phyloP scores from a whole-genome alignment of 2,329 filamentous ascomycete species.

The Ambrosiella xylebori region DNA sequence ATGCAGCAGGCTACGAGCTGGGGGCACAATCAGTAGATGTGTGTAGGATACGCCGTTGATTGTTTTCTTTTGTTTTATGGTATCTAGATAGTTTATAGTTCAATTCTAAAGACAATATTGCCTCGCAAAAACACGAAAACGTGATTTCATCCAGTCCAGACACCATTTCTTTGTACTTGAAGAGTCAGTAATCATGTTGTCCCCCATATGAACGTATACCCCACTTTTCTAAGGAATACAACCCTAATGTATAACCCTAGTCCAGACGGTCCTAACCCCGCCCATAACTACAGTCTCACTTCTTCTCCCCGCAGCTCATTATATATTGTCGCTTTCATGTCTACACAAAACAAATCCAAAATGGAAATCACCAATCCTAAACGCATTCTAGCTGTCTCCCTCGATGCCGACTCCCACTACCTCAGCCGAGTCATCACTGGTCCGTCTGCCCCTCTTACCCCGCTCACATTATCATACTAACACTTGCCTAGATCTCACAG shows the following conservation, averaged over 20 bases:
- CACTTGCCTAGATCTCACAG: slow-evolving; percentile 32
- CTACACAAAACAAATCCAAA: not conserved
- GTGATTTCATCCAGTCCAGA: too few species aligned
- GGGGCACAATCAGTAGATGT: not conserved
- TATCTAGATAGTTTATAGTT: not conserved
- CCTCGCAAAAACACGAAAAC: too few species aligned
- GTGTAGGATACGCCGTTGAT: slow-evolving; percentile 15
- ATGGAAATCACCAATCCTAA: slow-evolving; percentile 20
- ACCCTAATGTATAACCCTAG: not conserved
- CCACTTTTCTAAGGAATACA: not conserved
- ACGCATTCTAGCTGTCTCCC: slow-evolving; percentile 40
- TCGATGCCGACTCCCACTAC: slow-evolving; percentile 28
- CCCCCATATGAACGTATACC: not conserved
- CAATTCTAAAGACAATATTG: too few species aligned
- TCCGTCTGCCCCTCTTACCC: slow-evolving; percentile 16
- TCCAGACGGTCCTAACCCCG: not conserved
- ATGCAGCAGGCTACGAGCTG: slow-evolving; percentile 20
- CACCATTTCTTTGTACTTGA: too few species aligned
- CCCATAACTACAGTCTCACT: not conserved
- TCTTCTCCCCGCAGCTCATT: not conserved
- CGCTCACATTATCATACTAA: not conserved
- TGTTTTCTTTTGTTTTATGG: slow-evolving; percentile 22
- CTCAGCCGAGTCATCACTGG: slow-evolving; percentile 37
- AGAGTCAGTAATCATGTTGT: slow-evolving; percentile 17
- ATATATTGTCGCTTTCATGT: too few species aligned